phyloP scores from a whole-genome alignment of 345 rosid genomes.

The Pistacia vera region DNA sequence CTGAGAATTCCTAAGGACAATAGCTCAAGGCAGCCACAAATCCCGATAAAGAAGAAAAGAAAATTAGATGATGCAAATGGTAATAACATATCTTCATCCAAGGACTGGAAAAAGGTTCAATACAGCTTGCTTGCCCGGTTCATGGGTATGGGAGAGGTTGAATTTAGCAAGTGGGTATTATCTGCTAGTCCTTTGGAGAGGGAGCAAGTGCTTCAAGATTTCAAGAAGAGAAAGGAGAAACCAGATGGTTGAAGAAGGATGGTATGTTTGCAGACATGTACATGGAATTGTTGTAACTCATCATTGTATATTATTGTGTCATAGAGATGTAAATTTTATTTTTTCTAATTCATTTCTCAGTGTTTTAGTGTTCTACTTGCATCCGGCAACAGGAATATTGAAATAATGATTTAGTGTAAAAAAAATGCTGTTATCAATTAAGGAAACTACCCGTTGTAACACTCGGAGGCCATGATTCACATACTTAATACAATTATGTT shows the following conservation, averaged over 20 bases:
- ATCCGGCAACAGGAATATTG: background rate
- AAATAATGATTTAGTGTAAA: too few relatives aligned
- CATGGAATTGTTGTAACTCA: background rate
- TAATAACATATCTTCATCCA: slow-evolving; percentile 22
- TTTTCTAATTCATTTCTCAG: background rate
- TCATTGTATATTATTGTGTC: slow-evolving; percentile 13
- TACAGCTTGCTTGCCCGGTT: slow-evolving; percentile 58
- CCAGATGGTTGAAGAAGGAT: slow-evolving; percentile 30
- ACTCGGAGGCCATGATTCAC: too few relatives aligned
- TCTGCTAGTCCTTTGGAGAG: slow-evolving; percentile 51
- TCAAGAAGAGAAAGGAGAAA: slow-evolving; percentile 47
- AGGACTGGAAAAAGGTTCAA: slow-evolving; percentile 47
- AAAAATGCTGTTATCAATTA: too few relatives aligned
- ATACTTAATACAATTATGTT: too few relatives aligned
- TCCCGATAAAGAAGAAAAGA: slow-evolving; percentile 23
- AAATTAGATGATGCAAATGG: slow-evolving; percentile 15
- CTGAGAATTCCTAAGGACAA: slow-evolving; percentile 17
- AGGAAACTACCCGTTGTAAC: too few relatives aligned
- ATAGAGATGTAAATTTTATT: background rate
- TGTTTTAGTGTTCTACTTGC: too few relatives aligned
- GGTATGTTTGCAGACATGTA: background rate
- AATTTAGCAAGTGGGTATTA: slow-evolving; percentile 80
- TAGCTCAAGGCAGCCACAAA: background rate
- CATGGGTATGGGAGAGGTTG: slow-evolving; percentile 65
- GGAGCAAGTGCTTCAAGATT: slow-evolving; percentile 53